Base-by-base conservation (phyloP, 352 stramenopile species). In the Phytophthora litchii region DNA sequence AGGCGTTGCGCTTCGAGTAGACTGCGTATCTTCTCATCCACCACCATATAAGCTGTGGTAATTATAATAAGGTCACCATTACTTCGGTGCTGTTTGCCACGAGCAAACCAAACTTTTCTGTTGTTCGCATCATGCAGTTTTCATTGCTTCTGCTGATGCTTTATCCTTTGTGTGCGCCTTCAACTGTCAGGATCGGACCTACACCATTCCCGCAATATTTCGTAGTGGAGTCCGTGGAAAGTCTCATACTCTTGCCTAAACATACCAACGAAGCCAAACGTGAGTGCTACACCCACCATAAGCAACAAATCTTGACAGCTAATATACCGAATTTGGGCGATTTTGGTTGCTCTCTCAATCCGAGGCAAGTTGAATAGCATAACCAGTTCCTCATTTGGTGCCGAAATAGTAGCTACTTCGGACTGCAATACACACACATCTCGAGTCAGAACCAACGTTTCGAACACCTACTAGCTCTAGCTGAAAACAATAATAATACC, bases 171-270 rank as follows among this genome's bases (percentile, higher is more conserved):
- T 0, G 32, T 37, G 13, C 34, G 23, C 5, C 31, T 46, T 62
- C 41, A 67, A 37, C 11, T 57, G 17, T 59, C 49, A 47, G 42
- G 38, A 42, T 76, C 54, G 2, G 69, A 54, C 14, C 66, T 72
- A 51, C 64, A 78, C 80, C 80, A 90, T 40, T 76, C 54, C 4
- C 72, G 48, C 35, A 90, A 70, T 34, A 81, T 42, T 17, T 72
- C 45, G 48, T 81, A 77, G 47, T 86, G 64, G 14, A 70, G 62
- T 12, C 59, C 54, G 21, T 88, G 75, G 40, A 87, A 88, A 29
- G 49, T 64, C 13, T 69, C 65, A 25, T 85, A 72, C 31, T 86
- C 71, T 42, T 85, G 59, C 31, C 74, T 84, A 44, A 7, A 17
- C 2, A 58, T 25, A 8, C 21, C 36, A 34, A 61, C 1, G 10